Percentiles rank a stretch among this genome's conserved stretches.
These are phyloP conservation scores for Debaryomyces psychrophilus DNA, from an alignment of 1,139 yeast genomes.

Conservation along the genomic window DNA sequence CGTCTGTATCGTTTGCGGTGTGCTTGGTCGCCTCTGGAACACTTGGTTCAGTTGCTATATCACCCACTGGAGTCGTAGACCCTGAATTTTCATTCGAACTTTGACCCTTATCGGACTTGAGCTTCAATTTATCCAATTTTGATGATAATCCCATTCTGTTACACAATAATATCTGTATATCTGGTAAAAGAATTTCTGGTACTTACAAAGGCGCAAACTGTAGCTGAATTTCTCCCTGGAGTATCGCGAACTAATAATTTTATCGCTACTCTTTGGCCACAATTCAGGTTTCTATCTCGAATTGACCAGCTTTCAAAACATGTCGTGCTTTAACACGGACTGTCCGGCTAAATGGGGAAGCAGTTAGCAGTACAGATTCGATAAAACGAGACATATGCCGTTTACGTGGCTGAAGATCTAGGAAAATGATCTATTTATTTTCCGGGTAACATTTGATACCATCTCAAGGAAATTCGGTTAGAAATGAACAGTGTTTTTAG, in stretches of 20 bases:
- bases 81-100: slow-evolving; percentile 1
- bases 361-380: not conserved
- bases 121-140: slow-evolving; percentile 36
- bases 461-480: slow-evolving; percentile 1
- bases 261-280: not conserved
- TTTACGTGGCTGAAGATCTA: not conserved
- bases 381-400: not conserved
- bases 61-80: not conserved
- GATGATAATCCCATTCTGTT: slow-evolving; percentile 39
- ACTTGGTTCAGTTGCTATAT: not conserved
- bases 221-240: not conserved
- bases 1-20: slow-evolving; percentile 45
- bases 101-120: slow-evolving; percentile 19
- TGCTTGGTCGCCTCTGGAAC: slow-evolving; percentile 8
- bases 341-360: too few relatives aligned
- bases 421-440: too few relatives aligned
- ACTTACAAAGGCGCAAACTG: not conserved
- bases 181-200: not conserved
- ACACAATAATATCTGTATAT: not conserved
- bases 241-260: not conserved
- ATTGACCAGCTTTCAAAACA: not conserved
- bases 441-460: slow-evolving; percentile 6
- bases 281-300: not conserved
- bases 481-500: not conserved
- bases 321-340: not conserved